Evolutionary conservation across 2,329 filamentous ascomycete genomes (phyloP), one percentile per base, ranked within the genome.

Genomic region (Penicillium verrucosum): DNA sequence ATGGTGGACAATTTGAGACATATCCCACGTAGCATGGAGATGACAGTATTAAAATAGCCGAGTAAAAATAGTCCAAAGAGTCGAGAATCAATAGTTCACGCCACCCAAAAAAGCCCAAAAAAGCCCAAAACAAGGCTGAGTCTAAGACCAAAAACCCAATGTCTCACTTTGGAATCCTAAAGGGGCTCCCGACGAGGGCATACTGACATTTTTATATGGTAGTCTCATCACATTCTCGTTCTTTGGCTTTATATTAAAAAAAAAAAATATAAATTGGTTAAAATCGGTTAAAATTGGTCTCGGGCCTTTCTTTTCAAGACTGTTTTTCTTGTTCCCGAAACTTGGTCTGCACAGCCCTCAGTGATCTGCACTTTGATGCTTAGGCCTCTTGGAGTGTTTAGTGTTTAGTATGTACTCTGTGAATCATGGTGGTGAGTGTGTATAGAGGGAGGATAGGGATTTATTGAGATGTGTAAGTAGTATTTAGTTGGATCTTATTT

Each of bases 111-210:
- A 36, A 6, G 5, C 49, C 3, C 14, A 16, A 50, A 34, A 30
- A 36, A 6, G 5, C 30, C 14, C 30, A 46, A 16, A 34, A 34
- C 44, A 32, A 40, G 34, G 34, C 11, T 25, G 21, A 36, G 32
- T 25, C 32, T 36, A 16, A 18, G 34, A 38, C 14, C n/a, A 9
- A 0, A 16, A 25, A 30, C 47, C n/a, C n/a, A 14, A 16, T 44
- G 49, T 51, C 40, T 51, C 49, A 51, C 21, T 16, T 44, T 16
- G 38, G 48, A 43, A 51, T 51, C 21, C 36, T 34, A n/a, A 42
- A 42, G 37, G 37, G 37, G 37, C 11, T 47, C 14, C 29, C 10
- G 34, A 38, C 5, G 18, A 36, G 30, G 21, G 5, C 4, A 44
- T 14, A 4, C 16, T 14, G 16, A 34, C 32, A 29, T 43, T n/a